phyloP scores from a whole-genome alignment of 73 alveolate species.

The Tetrahymena elliotti region DNA sequence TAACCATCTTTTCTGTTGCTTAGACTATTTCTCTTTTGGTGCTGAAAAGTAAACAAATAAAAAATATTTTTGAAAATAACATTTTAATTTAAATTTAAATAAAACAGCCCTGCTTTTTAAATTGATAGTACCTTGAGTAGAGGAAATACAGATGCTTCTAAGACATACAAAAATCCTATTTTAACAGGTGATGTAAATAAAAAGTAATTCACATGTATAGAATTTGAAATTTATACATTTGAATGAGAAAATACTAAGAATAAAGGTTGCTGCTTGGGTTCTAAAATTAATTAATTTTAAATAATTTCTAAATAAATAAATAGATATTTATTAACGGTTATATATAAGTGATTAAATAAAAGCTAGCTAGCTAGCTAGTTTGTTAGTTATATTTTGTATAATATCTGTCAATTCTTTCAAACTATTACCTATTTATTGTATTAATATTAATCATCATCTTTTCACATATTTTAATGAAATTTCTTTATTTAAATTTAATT shows the following conservation, averaged over 20 bases:
- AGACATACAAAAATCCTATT: not conserved
- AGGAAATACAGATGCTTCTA: constrained; percentile 8
- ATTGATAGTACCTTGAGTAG: constrained; percentile 22
- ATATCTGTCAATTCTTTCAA: not conserved
- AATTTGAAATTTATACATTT: not conserved
- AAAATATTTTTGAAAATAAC: not conserved
- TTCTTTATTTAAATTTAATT: no score
- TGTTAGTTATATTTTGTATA: no score
- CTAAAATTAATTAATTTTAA: not conserved
- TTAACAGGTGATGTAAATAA: not conserved
- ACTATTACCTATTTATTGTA: not conserved
- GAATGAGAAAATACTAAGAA: not conserved
- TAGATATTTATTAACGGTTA: not conserved
- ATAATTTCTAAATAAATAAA: not conserved
- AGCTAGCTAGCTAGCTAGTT: not conserved
- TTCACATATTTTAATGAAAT: no score
- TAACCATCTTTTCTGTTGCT: constrained; percentile 1
- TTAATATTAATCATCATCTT: not conserved
- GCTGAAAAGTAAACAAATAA: constrained; percentile 7
- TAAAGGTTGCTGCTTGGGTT: not conserved
- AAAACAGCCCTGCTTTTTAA: constrained; percentile 31
- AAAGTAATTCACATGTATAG: not conserved
- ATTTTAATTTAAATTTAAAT: not conserved
- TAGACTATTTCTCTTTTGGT: constrained; percentile 22
- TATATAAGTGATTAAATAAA: not conserved